Conservation (phyloP, 2,329 filamentous ascomycete species). For the Penicillium sp. region DNA sequence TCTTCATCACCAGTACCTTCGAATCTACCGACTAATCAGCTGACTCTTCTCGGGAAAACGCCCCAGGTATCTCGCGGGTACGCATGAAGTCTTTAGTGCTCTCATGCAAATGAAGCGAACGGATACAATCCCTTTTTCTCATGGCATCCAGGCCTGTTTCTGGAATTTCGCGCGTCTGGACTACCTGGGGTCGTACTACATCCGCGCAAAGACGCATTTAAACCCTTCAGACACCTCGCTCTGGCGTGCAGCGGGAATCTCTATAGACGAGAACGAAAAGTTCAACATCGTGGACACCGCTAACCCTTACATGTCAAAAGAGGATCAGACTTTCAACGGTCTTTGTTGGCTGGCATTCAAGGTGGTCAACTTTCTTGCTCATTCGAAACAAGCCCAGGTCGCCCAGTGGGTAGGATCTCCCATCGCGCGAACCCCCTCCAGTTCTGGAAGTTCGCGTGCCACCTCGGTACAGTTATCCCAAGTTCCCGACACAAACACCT, state of each 20-base stretch:
- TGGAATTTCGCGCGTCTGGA: constrained; percentile 61
- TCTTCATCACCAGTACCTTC: background rate
- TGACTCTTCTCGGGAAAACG: background rate
- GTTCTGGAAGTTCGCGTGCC: constrained; percentile 1
- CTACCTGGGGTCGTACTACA: constrained; percentile 56
- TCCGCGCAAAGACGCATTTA: constrained; percentile 51
- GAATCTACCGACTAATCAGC: constrained; percentile 5
- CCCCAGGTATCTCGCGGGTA: constrained; percentile 52
- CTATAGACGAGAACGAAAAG: constrained; percentile 47
- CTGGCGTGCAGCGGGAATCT: constrained; percentile 57
- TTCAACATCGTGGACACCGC: constrained; percentile 29
- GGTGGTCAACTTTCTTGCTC: constrained; percentile 57
- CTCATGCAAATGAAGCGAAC: constrained; percentile 30
- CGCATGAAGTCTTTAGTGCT: constrained; percentile 51
- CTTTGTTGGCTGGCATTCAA: constrained; percentile 59
- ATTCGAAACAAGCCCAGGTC: constrained; percentile 47
- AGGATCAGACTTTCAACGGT: constrained; percentile 57
- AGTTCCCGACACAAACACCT: constrained; percentile 44
- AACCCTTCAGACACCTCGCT: constrained; percentile 52
- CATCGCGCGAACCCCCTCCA: constrained; percentile 34
- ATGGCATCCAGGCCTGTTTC: constrained; percentile 52
- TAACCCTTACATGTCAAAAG: constrained; percentile 41
- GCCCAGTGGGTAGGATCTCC: constrained; percentile 28
- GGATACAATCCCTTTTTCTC: constrained; percentile 35
- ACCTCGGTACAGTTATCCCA: constrained; percentile 33